Percentiles rank a stretch among this genome's conserved stretches.
phyloP scores from a whole-genome alignment of 495 filamentous ascomycete genomes.

The Talaromyces borbonicus region DNA sequence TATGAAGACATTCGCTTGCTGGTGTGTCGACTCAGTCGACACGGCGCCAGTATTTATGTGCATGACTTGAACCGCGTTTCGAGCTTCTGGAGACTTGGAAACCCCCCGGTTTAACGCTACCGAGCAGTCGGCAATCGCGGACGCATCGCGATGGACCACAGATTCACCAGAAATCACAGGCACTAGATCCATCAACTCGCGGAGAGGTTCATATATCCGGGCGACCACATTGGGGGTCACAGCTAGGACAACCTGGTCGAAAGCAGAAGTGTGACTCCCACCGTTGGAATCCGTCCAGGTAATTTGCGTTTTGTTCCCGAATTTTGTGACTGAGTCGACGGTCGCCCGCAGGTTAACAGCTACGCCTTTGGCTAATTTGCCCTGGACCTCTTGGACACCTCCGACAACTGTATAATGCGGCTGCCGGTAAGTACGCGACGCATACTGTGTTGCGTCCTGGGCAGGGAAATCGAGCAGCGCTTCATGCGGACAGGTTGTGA shows the following conservation, averaged over 20 bases:
- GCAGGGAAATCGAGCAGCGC: constrained; percentile 41
- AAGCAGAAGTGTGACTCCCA: constrained; percentile 7
- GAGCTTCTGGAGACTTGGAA: neutral
- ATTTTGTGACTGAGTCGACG: neutral
- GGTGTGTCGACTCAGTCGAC: neutral
- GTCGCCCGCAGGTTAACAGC: constrained; percentile 15
- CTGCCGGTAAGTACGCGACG: constrained; percentile 28
- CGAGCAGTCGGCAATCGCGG: neutral
- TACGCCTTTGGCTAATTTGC: constrained; percentile 26
- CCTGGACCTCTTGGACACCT: constrained; percentile 37
- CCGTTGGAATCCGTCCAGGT: neutral
- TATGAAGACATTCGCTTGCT: constrained; percentile 20
- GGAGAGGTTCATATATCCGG: constrained; percentile 18
- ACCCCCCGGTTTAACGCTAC: neutral
- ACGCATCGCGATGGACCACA: neutral
- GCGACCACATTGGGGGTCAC: constrained; percentile 34
- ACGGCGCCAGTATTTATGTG: neutral
- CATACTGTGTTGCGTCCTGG: constrained; percentile 37
- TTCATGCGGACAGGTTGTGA: constrained; percentile 42
- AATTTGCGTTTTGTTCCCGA: neutral
- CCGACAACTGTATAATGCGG: constrained; percentile 39
- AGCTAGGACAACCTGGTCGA: constrained; percentile 36
- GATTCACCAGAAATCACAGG: neutral
- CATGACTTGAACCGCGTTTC: neutral
- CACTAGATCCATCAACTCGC: neutral